These are phyloP conservation scores for Hypoxylon rubiginosum DNA, from an alignment of 2,329 filamentous ascomycete genomes.

Conservation along the genomic window DNA sequence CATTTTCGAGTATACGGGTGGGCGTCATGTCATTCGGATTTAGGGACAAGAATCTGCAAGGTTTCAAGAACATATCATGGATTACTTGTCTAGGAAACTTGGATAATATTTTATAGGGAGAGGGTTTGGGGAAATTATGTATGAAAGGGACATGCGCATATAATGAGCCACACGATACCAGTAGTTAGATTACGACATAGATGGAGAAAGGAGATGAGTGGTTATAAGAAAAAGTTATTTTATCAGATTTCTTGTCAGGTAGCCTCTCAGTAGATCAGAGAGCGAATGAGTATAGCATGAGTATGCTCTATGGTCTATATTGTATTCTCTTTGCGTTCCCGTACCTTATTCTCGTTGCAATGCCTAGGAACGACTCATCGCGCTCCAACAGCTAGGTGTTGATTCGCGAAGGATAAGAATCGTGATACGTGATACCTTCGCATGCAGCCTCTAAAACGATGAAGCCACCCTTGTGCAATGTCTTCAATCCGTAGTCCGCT, in stretches of 20 bases:
- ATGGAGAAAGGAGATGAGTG: conserved; percentile 10
- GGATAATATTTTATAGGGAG: background rate
- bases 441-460: background rate
- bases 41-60: conserved; percentile 7
- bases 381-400: background rate
- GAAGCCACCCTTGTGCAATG: background rate
- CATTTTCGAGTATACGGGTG: conserved; percentile 28
- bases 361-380: background rate
- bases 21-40: conserved; percentile 24
- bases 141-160: conserved; percentile 9
- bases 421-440: background rate
- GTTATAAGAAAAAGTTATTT: conserved; percentile 5
- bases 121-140: conserved; percentile 13
- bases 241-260: background rate
- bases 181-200: conserved; percentile 21
- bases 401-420: background rate
- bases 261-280: background rate
- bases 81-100: conserved; percentile 32
- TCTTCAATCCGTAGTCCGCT: conserved; percentile 16
- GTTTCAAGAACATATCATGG: conserved; percentile 11
- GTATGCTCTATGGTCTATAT: no score
- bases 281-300: background rate
- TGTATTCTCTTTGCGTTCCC: no score
- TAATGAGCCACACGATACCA: conserved; percentile 28
- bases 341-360: background rate